Evolutionary conservation across 228 moss, liverwort and hornwort species (phyloP), one percentile per base, ranked within the genome.

Genomic region (Sphagnum fallax): DNA sequence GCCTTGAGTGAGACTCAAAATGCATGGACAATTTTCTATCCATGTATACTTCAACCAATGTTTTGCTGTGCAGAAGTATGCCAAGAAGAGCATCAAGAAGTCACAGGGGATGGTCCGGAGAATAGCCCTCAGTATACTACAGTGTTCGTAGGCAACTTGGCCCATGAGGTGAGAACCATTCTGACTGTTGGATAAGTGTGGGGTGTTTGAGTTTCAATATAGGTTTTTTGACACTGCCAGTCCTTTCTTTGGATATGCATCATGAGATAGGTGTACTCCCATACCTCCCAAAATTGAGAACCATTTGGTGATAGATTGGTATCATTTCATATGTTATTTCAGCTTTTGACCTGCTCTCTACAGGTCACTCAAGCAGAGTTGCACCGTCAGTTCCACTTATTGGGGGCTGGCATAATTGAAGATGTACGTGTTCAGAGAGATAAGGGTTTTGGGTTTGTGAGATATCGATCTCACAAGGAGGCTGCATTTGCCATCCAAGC

Each of bases 351-450:
- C 55, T 55, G 8, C 55, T 55, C 9, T 12, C 47, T 73, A 72
- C 88, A 98, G 98, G 98, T 98, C 13, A 88, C 85, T 62, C 98
- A 98, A 83, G 73, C 87, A 66, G 98, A 98, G 67, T 76, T 98
- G 53, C 93, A 98, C 79, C 91, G 90, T 59, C 94, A 93, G 79
- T 98, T 98, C 71, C 93, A 88, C 79, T 78, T 69, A 52, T 74
- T 89, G 73, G 90, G 86, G 81, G 93, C 83, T 67, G 98, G 98
- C 72, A 80, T 84, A 64, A 98, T 98, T 60, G 98, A 98, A 76
- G 98, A 98, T 79, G 98, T 98, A 6, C 91, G 98, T 71, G 93
- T 98, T 59, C 98, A 98, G 75, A 87, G 91, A 71, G 93, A 98
- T 68, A 98, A 98, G 74, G 98, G 98, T 15, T 98, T 98, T 69